Conservation (phyloP, 2,329 filamentous ascomycete species). For the Fusarium nurragi region DNA sequence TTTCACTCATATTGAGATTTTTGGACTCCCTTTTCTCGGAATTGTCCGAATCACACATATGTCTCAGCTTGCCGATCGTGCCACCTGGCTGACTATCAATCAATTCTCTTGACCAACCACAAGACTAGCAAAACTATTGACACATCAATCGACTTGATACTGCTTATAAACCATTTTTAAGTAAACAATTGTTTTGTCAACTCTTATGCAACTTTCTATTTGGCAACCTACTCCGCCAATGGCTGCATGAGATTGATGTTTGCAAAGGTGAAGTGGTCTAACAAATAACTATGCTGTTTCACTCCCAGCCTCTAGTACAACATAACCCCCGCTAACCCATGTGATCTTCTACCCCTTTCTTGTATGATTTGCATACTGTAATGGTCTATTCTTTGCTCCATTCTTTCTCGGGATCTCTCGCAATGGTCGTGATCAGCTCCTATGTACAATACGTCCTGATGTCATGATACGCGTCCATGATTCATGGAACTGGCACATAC, state of each 20-base stretch:
- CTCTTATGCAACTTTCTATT: neutral
- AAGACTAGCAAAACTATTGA: neutral
- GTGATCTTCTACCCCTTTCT: neutral
- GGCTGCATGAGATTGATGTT: neutral
- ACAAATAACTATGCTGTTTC: neutral
- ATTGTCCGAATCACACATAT: conserved; percentile 8
- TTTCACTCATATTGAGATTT: neutral
- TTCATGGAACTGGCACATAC: conserved; percentile 20
- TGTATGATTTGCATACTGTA: too few species aligned
- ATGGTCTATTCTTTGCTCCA: neutral
- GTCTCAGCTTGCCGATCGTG: conserved; percentile 7
- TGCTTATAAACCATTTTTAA: neutral
- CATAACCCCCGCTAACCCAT: too few species aligned
- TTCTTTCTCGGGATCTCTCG: conserved; percentile 20
- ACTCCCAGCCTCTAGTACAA: neutral
- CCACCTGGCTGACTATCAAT: neutral
- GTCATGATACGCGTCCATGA: conserved; percentile 31
- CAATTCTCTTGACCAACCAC: conserved; percentile 13
- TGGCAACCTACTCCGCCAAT: neutral
- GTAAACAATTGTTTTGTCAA: neutral
- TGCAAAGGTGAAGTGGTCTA: neutral
- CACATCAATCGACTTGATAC: neutral
- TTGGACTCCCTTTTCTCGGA: neutral
- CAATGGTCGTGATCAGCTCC: neutral
- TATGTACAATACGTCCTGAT: conserved; percentile 7